Conservation (phyloP, 352 stramenopile species). For the Phytophthora ohioensis region DNA sequence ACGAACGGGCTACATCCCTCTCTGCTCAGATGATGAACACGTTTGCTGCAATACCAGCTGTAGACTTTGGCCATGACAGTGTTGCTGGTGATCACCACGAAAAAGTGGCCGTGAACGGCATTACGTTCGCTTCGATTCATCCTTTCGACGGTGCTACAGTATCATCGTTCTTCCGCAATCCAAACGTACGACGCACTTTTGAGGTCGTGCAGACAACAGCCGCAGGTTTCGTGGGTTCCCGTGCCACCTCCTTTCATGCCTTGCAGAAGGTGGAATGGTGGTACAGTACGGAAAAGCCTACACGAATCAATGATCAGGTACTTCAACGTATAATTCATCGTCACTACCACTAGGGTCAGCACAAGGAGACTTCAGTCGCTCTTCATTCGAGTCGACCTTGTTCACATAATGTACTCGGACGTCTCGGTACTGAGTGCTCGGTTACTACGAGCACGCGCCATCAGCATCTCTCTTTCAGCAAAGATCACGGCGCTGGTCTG, state of each 20-base stretch:
- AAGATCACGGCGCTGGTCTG: slow-evolving; percentile 42
- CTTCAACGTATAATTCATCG: slow-evolving; percentile 12
- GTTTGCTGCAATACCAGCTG: neutral
- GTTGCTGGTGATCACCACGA: neutral
- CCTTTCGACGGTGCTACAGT: neutral
- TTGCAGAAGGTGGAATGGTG: too few species aligned
- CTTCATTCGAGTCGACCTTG: slow-evolving; percentile 18
- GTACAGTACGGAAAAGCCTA: too few species aligned
- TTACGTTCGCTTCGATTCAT: slow-evolving; percentile 16
- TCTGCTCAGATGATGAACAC: too few species aligned
- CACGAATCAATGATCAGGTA: neutral
- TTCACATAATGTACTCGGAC: slow-evolving; percentile 36
- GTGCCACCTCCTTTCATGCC: neutral
- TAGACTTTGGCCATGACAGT: neutral
- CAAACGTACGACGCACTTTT: neutral
- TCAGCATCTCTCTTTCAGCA: slow-evolving; percentile 40
- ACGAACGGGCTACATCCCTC: too few species aligned
- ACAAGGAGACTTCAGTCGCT: neutral
- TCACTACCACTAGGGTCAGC: slow-evolving; percentile 8
- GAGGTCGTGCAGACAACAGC: neutral
- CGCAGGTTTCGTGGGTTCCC: slow-evolving; percentile 5
- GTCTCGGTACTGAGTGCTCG: slow-evolving; percentile 34
- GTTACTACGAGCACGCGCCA: slow-evolving; percentile 31
- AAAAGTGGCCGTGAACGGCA: neutral
- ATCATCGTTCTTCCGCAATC: neutral